These are phyloP conservation scores for Chrysanthemum lavandulifolium DNA, from an alignment of 129 eudicot genomes.

Conservation along the genomic window DNA sequence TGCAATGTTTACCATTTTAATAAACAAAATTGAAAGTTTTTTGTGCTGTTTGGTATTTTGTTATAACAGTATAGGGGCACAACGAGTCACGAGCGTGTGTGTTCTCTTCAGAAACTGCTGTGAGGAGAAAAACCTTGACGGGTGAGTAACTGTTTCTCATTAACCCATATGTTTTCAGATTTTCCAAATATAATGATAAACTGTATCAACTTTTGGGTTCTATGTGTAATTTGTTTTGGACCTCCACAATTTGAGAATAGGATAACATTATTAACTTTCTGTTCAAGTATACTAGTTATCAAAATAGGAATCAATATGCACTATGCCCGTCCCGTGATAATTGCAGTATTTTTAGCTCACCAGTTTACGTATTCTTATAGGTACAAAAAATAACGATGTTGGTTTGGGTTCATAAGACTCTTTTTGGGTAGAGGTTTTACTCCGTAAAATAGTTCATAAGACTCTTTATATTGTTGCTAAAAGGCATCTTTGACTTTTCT, in stretches of 20 bases:
- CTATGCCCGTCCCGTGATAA: background rate
- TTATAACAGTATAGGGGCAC: conserved; percentile 69
- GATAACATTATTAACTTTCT: background rate
- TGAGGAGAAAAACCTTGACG: conserved; percentile 55
- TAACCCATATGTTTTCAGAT: background rate
- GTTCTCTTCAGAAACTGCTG: conserved; percentile 57
- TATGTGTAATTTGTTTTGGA: background rate
- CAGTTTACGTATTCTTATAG: background rate
- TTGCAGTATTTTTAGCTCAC: background rate
- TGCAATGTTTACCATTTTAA: background rate
- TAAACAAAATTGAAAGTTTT: background rate
- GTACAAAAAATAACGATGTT: background rate
- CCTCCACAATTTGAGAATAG: no score
- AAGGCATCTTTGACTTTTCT: no score
- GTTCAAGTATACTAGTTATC: background rate
- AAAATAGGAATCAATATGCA: background rate
- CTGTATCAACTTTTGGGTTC: background rate
- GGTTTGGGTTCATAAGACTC: background rate
- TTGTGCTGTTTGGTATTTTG: conserved; percentile 3
- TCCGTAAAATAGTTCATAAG: background rate
- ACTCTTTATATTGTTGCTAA: background rate
- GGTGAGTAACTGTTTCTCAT: conserved; percentile 33
- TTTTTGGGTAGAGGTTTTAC: no score
- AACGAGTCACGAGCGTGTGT: conserved; percentile 51
- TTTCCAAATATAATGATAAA: background rate